phyloP scores from a whole-genome alignment of 345 rosid genomes.

The Bruguiera gymnorhiza region DNA sequence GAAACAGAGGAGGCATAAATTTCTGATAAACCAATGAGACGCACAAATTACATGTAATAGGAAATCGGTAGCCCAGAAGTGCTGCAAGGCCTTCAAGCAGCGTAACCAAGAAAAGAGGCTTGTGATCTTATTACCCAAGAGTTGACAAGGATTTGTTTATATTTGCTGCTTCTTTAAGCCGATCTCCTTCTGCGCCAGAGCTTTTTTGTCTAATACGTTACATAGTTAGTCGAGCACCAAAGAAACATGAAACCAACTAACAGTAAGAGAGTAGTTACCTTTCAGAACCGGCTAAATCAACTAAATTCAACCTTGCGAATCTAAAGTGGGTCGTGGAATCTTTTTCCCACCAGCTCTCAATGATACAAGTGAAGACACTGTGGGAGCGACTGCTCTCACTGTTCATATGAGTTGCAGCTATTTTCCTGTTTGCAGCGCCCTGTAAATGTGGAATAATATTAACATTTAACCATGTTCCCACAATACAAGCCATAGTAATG shows the following conservation, averaged over 20 bases:
- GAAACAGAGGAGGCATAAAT: slow-evolving; percentile 6
- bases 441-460: slow-evolving; percentile 23
- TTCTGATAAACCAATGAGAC: neutral
- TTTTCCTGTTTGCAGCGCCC: slow-evolving; percentile 88
- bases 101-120: slow-evolving; percentile 21
- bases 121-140: slow-evolving; percentile 60
- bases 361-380: slow-evolving; percentile 90
- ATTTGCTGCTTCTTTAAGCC: slow-evolving; percentile 95
- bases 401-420: slow-evolving; percentile 88
- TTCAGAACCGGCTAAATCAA: slow-evolving; percentile 97
- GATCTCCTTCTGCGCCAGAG: slow-evolving; percentile 97
- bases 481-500: neutral
- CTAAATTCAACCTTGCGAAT: slow-evolving; percentile 92
- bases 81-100: slow-evolving; percentile 9
- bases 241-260: slow-evolving; percentile 14
- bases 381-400: slow-evolving; percentile 98
- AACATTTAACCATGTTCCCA: neutral
- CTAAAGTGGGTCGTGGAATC: slow-evolving; percentile 75
- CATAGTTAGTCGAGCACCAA: slow-evolving; percentile 15
- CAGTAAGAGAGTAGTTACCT: slow-evolving; percentile 45
- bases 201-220: slow-evolving; percentile 71
- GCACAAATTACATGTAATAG: neutral
- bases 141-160: slow-evolving; percentile 92
- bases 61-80: slow-evolving; percentile 2
- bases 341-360: slow-evolving; percentile 88